Evolutionary conservation across 768 basidiomycete genomes (phyloP).

Genomic region (Multifurca ochricompacta): DNA sequence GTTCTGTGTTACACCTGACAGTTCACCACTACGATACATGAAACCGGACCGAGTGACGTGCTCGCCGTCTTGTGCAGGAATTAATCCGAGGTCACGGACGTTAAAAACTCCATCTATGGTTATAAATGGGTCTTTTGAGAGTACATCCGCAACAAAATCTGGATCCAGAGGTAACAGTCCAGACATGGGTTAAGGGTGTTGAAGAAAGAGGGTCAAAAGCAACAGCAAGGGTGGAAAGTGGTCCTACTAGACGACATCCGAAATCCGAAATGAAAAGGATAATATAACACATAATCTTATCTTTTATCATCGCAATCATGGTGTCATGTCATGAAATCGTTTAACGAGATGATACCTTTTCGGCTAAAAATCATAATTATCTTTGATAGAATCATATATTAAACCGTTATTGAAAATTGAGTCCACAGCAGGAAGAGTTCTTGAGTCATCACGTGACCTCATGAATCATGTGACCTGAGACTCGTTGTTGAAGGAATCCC

Average conservation of each 20-base stretch:
- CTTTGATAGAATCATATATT: too few species aligned
- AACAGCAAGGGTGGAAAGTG: not conserved
- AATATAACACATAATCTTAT: too few species aligned
- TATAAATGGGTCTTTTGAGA: slow-evolving; percentile 67
- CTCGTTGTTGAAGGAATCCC: too few species aligned
- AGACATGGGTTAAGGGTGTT: slow-evolving; percentile 12
- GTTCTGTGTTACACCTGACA: slow-evolving; percentile 61
- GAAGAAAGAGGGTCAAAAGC: not conserved
- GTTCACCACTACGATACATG: slow-evolving; percentile 63
- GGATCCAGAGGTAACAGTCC: slow-evolving; percentile 61
- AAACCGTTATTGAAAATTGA: too few species aligned
- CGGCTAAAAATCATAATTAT: not conserved
- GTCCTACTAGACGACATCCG: too few species aligned
- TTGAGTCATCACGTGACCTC: too few species aligned
- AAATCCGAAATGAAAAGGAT: not conserved
- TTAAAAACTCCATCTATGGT: slow-evolving; percentile 67
- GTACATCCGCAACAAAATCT: slow-evolving; percentile 49
- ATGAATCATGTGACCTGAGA: too few species aligned
- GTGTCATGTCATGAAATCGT: too few species aligned
- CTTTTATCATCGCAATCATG: too few species aligned
- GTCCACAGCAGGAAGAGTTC: too few species aligned
- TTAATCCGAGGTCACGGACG: slow-evolving; percentile 62
- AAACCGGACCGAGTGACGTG: slow-evolving; percentile 49
- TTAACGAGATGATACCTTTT: too few species aligned
- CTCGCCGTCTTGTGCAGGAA: slow-evolving; percentile 39